Evolutionary conservation across 495 filamentous ascomycete genomes (phyloP).

Genomic region (Penicillium turbatum): DNA sequence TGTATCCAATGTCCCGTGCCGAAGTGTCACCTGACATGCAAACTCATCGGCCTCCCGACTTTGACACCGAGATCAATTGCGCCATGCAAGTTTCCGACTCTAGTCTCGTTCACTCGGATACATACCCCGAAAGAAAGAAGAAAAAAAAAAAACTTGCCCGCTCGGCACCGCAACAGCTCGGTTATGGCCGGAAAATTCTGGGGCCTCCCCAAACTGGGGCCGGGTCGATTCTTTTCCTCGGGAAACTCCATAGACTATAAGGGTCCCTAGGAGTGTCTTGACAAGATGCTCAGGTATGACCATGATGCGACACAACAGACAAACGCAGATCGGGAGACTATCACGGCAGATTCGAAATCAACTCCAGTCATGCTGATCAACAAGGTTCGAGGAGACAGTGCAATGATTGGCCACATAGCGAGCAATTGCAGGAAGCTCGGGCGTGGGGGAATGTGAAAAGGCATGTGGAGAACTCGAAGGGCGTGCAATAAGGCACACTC

Average conservation of each 20-base stretch:
- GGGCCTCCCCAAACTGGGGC: constrained; percentile 11
- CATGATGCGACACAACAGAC: no score
- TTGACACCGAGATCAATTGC: constrained; percentile 8
- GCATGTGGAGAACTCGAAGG: constrained; percentile 25
- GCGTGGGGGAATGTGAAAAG: constrained; percentile 16
- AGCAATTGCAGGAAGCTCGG: constrained; percentile 1
- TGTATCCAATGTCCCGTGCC: no score
- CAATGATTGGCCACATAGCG: constrained; percentile 15
- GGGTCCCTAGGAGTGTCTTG: not conserved
- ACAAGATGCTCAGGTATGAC: not conserved
- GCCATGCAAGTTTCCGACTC: not conserved
- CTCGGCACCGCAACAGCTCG: constrained; percentile 14
- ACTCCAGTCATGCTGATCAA: not conserved
- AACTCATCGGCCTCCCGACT: not conserved
- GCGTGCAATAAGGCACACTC: constrained; percentile 24
- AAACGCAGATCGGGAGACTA: not conserved
- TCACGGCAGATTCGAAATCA: constrained; percentile 6
- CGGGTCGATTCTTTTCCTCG: constrained; percentile 15
- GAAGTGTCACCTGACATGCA: not conserved
- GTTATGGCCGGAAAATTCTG: constrained; percentile 31
- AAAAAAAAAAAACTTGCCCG: not conserved
- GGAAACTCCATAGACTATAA: constrained; percentile 8
- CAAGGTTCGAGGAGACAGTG: not conserved
- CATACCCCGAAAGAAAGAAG: not conserved
- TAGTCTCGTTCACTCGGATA: constrained; percentile 1